A percentile compares a stretch with the other conserved stretches of the same genome.
These are phyloP conservation scores for Corchorus capsularis DNA, from an alignment of 345 rosid genomes.

Conservation along the genomic window DNA sequence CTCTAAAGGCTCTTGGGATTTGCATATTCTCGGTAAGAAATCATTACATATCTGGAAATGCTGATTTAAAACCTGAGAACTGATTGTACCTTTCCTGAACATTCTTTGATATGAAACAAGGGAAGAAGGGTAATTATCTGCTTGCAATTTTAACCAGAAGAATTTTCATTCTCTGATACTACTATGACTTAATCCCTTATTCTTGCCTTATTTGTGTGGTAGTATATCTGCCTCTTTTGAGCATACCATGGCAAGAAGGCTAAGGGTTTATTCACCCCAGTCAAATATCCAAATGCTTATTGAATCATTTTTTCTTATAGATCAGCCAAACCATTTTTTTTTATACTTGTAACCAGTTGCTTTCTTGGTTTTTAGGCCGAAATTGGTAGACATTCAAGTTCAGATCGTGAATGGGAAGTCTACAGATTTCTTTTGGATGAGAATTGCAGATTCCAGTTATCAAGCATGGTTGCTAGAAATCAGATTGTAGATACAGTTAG, in stretches of 20 bases:
- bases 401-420: slow-evolving; percentile 82
- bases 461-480: slow-evolving; percentile 42
- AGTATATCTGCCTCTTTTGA: neutral
- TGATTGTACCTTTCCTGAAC: slow-evolving; percentile 13
- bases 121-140: neutral
- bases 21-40: slow-evolving; percentile 78
- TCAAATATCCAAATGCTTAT: neutral
- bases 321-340: neutral
- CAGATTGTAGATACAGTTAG: slow-evolving; percentile 72
- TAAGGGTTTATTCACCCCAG: neutral
- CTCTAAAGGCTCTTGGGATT: slow-evolving; percentile 70
- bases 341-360: slow-evolving; percentile 11
- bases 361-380: slow-evolving; percentile 57
- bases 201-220: neutral
- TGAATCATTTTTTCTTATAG: neutral
- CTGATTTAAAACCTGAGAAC: slow-evolving; percentile 16
- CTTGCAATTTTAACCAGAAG: neutral
- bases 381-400: slow-evolving; percentile 64
- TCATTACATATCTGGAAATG: neutral
- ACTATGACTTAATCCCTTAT: neutral
- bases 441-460: slow-evolving; percentile 41
- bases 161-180: neutral
- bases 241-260: neutral
- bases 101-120: neutral
- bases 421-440: slow-evolving; percentile 84